Evolutionary conservation across 2,329 filamentous ascomycete genomes (phyloP), one percentile per base, ranked within the genome.

Genomic region (Aspergillus pseudoglaucus): DNA sequence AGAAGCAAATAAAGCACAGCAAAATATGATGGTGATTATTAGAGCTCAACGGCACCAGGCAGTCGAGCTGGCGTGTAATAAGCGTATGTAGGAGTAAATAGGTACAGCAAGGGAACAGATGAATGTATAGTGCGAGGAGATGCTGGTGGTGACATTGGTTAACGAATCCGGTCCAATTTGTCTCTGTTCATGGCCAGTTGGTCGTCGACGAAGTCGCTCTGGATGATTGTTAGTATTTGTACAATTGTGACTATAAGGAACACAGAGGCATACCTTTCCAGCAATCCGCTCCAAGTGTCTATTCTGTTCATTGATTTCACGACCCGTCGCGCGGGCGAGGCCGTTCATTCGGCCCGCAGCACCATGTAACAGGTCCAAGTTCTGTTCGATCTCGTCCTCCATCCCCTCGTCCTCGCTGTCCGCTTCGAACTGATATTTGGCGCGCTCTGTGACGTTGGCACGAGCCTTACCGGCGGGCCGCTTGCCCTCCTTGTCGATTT

Each of bases 191-290:
- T 82, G 49, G 82, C 82, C 59, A 91, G 87, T 62, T 86, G 81
- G 56, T 91, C 87, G 67, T 90, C 87, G 57, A 95, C 87, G 58
- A 77, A 79, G 65, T 95, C 89, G 70, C 84, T 91, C 88, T 88
- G 66, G 22, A 53, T 23, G 14, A 33, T 41, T 51, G 47, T 68
- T 56, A 67, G 62, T 45, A 46, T 46, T 17, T 3, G 22, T 9
- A 17, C 47, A 15, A 23, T 10, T 9, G 32, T 14, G 5, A 17
- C 10, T n/a, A 30, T 6, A 22, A n/a, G 7, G 18, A 40, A 47
- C 6, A 18, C 6, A 51, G 22, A 2, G 22, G 59, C 74, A 63
- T 70, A 87, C 87, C 85, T 94, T 94, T 56, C 74, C 74, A 55
- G 80, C 87, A 62, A 96, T 88, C 50, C 83, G 79, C 53, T 87